A percentile compares a stretch with the other conserved stretches of the same genome.
These are phyloP conservation scores for Aspergillus thermomutatus DNA, from an alignment of 2,329 filamentous ascomycete species.

Conservation along the genomic window DNA sequence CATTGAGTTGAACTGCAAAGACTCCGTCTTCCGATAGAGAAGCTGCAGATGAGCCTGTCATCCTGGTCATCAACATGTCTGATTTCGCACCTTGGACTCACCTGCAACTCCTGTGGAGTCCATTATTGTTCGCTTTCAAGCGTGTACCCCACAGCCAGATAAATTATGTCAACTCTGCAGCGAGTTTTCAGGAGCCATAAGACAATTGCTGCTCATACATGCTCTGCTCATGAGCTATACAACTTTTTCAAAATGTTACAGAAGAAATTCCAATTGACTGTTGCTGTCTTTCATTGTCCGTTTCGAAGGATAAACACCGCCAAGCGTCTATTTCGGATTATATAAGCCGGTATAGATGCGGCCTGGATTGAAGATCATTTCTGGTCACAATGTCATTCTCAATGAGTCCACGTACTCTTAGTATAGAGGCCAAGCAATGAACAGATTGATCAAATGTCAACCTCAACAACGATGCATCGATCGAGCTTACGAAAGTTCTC, in stretches of 20 bases:
- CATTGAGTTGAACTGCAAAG: conserved; percentile 26
- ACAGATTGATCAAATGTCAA: no score
- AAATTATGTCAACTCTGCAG: neutral
- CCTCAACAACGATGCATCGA: neutral
- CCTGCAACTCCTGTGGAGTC: conserved; percentile 26
- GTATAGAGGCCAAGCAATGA: no score
- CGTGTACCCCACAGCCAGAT: neutral
- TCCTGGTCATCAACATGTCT: neutral
- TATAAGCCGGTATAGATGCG: neutral
- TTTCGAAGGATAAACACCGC: conserved; percentile 1
- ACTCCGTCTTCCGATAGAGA: conserved; percentile 30
- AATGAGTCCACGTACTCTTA: neutral
- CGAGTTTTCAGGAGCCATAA: neutral
- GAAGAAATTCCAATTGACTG: neutral
- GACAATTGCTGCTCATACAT: neutral
- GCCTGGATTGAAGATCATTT: neutral
- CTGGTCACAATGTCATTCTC: neutral
- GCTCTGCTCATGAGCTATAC: neutral
- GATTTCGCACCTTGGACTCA: conserved; percentile 9
- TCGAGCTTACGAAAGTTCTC: neutral
- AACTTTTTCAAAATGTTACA: neutral
- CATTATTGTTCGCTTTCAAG: conserved; percentile 18
- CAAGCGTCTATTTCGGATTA: conserved; percentile 5
- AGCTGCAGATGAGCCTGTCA: conserved; percentile 12
- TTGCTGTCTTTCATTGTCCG: neutral